Evolutionary conservation across 2,329 filamentous ascomycete species (phyloP).

Genomic region (Penicillium glabrum): DNA sequence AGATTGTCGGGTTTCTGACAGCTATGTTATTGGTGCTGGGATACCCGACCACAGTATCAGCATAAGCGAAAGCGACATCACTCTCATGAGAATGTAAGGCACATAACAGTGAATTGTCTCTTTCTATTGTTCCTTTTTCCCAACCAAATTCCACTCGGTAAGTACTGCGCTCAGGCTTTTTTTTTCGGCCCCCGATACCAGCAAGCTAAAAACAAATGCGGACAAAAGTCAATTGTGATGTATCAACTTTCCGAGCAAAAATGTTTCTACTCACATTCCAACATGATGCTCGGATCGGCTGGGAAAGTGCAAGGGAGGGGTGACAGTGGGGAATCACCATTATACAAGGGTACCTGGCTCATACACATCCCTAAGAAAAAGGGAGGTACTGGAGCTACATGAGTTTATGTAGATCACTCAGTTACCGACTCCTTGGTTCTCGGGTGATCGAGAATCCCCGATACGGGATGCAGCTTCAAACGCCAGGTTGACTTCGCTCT

Average conservation of each 20-base stretch:
- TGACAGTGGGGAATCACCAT: neutral
- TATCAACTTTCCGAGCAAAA: neutral
- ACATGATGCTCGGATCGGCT: neutral
- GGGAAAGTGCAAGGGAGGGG: neutral
- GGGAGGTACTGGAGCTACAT: neutral
- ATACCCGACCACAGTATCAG: neutral
- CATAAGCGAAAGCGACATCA: neutral
- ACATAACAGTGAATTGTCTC: neutral
- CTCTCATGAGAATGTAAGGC: neutral
- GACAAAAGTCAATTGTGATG: constrained; percentile 1
- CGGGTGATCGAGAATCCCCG: neutral
- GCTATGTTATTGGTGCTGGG: constrained; percentile 4
- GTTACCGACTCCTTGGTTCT: constrained; percentile 9
- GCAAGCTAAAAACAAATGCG: neutral
- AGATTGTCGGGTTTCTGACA: constrained; percentile 27
- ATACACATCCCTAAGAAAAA: neutral
- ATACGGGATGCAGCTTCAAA: constrained; percentile 1
- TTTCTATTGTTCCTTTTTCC: neutral
- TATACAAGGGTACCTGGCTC: neutral
- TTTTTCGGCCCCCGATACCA: neutral
- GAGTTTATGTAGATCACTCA: constrained; percentile 6
- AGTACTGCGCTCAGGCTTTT: neutral
- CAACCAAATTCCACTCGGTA: neutral
- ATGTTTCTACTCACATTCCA: neutral
- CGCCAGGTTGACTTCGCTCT: neutral